Percentiles rank a stretch among this genome's conserved stretches.
Conservation (phyloP, 2,329 filamentous ascomycete species). For the Pseudogymnoascus sp. region DNA sequence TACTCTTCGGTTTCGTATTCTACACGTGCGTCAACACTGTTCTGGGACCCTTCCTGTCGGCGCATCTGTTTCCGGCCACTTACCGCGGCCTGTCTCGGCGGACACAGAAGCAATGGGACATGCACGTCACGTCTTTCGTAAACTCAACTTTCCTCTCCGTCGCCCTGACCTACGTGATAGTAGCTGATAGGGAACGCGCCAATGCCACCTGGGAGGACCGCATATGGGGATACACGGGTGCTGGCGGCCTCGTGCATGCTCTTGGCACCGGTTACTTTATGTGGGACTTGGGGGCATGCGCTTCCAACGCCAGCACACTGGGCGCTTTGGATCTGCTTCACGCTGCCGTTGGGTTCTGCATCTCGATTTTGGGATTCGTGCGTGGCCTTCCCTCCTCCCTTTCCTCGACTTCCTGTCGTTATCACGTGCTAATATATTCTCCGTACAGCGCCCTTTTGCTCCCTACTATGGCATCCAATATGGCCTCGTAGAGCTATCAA, state of each 20-base stretch:
- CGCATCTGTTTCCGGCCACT: constrained; percentile 44
- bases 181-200: constrained; percentile 54
- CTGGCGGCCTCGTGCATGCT: constrained; percentile 61
- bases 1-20: constrained; percentile 53
- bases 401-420: background rate
- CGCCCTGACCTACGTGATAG: constrained; percentile 64
- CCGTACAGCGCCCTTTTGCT: constrained; percentile 61
- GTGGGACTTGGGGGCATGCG: constrained; percentile 65
- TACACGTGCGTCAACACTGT: constrained; percentile 60
- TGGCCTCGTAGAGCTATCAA: constrained; percentile 77
- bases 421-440: constrained; percentile 8
- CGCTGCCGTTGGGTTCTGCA: constrained; percentile 41
- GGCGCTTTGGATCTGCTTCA: constrained; percentile 62
- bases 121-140: constrained; percentile 70
- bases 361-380: constrained; percentile 74
- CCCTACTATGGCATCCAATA: constrained; percentile 74
- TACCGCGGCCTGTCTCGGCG: constrained; percentile 56
- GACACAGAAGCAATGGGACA: constrained; percentile 66
- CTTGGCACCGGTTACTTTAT: constrained; percentile 72
- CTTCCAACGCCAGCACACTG: constrained; percentile 62
- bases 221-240: constrained; percentile 71
- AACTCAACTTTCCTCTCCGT: constrained; percentile 63
- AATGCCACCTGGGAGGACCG: constrained; percentile 57
- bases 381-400: constrained; percentile 30
- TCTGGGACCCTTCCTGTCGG: constrained; percentile 58